Evolutionary conservation across 257 asterid genomes (phyloP).

Genomic region (Rauvolfia tetraphylla): DNA sequence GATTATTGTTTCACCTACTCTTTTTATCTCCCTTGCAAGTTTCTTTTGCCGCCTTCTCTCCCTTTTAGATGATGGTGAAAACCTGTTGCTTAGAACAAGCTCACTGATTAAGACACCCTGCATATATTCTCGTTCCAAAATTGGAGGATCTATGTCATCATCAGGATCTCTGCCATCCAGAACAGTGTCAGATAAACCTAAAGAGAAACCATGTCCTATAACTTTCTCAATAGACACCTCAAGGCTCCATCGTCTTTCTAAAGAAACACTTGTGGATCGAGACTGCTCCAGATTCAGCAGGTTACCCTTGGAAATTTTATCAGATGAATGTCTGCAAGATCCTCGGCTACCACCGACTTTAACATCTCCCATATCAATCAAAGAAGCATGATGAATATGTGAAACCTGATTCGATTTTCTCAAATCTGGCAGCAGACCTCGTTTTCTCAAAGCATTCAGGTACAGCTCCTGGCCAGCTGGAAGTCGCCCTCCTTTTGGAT

Average conservation of each 20-base stretch:
- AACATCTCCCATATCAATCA: conserved; percentile 26
- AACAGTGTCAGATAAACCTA: conserved; percentile 40
- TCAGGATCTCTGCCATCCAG: conserved; percentile 44
- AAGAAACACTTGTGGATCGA: conserved; percentile 45
- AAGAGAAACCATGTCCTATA: conserved; percentile 55
- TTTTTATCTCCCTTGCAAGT: conserved; percentile 68
- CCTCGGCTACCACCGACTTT: conserved; percentile 34
- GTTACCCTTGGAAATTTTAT: conserved; percentile 47
- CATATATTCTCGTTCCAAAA: conserved; percentile 94
- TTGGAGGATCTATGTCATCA: conserved; percentile 52
- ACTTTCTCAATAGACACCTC: conserved; percentile 89
- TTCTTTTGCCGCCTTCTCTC: conserved; percentile 66
- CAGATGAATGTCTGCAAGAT: conserved; percentile 41
- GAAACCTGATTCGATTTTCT: conserved; percentile 75
- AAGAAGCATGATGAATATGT: conserved; percentile 52
- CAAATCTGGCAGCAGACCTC: conserved; percentile 80
- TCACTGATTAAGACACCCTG: conserved; percentile 93
- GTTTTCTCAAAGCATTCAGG: conserved; percentile 76
- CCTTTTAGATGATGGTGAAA: conserved; percentile 73
- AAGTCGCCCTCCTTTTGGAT: conserved; percentile 71
- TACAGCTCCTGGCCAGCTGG: conserved; percentile 66
- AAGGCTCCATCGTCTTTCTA: conserved; percentile 91
- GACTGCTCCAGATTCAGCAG: conserved; percentile 57
- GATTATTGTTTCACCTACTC: conserved; percentile 84
- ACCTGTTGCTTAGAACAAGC: conserved; percentile 56